Conservation (phyloP, 2,329 filamentous ascomycete species). For the Fusarium sarcochroum region DNA sequence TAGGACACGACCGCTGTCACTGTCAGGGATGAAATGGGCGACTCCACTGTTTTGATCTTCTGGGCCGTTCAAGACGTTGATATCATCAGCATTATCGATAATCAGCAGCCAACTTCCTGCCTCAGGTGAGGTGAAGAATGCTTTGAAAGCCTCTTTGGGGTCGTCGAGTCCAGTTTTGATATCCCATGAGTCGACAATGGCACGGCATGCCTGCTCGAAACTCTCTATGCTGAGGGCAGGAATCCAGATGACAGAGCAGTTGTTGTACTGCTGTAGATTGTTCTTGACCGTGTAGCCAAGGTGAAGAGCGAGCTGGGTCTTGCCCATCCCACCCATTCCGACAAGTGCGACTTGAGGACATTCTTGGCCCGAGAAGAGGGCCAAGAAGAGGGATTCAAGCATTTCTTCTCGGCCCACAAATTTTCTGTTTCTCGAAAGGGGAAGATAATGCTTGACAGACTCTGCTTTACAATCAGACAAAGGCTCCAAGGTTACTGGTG, state of each 20-base stretch:
- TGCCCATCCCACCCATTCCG: background rate
- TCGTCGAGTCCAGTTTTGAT: accelerated
- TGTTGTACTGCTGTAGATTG: accelerated
- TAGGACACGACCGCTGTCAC: slow-evolving; percentile 50
- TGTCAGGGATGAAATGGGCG: slow-evolving; percentile 47
- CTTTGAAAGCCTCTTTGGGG: background rate
- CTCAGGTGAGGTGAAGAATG: slow-evolving; percentile 45
- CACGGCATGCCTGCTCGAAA: background rate
- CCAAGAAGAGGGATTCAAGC: accelerated
- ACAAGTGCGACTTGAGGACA: background rate
- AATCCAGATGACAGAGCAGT: background rate
- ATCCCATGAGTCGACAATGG: background rate
- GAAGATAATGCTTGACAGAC: background rate
- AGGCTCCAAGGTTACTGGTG: too few relatives aligned
- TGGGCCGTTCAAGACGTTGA: slow-evolving; percentile 35
- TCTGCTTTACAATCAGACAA: background rate
- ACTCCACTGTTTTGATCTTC: slow-evolving; percentile 26
- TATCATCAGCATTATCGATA: slow-evolving; percentile 60
- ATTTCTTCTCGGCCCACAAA: background rate
- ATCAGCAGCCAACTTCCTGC: slow-evolving; percentile 57
- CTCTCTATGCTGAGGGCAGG: background rate
- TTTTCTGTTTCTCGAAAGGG: background rate
- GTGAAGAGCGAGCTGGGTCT: background rate
- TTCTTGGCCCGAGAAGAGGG: background rate
- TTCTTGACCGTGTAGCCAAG: background rate